Conservation (phyloP, 352 stramenopile species). For the Phytophthora multivora region DNA sequence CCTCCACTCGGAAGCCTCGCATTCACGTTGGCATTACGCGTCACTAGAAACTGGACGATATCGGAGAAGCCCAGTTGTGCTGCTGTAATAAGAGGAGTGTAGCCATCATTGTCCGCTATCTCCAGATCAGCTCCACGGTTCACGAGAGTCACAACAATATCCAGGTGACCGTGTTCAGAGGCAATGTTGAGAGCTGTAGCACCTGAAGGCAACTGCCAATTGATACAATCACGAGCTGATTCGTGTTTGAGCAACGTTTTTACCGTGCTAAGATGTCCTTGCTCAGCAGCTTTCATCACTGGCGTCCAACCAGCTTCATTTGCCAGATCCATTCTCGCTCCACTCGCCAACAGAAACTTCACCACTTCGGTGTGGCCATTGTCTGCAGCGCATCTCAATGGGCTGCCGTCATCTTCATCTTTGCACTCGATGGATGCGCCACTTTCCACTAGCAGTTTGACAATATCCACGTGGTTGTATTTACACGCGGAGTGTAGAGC, state of each 20-base stretch:
- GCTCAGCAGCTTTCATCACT: too few relatives aligned
- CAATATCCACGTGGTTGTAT: neutral
- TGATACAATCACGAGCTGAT: neutral
- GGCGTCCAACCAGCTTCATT: neutral
- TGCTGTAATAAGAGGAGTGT: constrained; percentile 15
- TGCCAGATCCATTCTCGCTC: neutral
- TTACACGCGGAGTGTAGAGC: neutral
- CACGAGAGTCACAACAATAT: constrained; percentile 4
- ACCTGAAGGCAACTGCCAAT: constrained; percentile 13
- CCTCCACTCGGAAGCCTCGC: constrained; percentile 12
- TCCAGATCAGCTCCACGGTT: constrained; percentile 14
- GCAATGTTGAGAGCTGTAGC: constrained; percentile 5
- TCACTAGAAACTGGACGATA: constrained; percentile 17
- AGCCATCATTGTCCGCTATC: constrained; percentile 14
- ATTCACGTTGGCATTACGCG: constrained; percentile 1
- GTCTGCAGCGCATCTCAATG: neutral
- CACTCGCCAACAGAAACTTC: neutral
- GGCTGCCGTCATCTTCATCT: neutral
- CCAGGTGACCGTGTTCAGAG: constrained; percentile 17
- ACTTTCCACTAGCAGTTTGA: neutral
- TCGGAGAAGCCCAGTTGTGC: constrained; percentile 16
- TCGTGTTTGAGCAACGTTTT: neutral
- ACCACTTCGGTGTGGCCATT: neutral
- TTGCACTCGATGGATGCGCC: neutral
- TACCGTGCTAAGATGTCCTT: too few relatives aligned